These are phyloP conservation scores for Anthostomella pinea DNA, from an alignment of 2,329 filamentous ascomycete species.

Conservation along the genomic window DNA sequence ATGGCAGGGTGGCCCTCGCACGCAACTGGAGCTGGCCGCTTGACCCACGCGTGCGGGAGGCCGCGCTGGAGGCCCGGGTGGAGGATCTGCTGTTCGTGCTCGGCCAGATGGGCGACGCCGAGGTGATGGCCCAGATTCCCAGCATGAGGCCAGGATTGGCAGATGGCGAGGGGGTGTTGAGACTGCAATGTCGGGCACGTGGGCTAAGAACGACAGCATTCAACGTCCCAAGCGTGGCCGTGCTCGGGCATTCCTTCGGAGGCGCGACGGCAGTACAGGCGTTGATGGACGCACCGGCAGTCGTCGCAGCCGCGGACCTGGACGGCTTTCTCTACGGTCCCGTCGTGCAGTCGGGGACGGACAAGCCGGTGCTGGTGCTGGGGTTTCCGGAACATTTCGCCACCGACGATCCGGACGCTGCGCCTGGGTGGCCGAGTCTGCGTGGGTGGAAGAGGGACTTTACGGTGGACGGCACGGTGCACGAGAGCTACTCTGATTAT, in stretches of 20 bases:
- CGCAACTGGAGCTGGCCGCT: slow-evolving; percentile 16
- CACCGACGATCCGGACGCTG: slow-evolving; percentile 13
- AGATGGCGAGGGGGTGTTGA: background rate
- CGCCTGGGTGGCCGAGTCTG: slow-evolving; percentile 9
- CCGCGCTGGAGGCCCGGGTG: slow-evolving; percentile 6
- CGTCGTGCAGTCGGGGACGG: slow-evolving; percentile 5
- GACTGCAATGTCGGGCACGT: background rate
- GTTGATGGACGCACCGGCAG: slow-evolving; percentile 14
- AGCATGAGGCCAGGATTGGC: background rate
- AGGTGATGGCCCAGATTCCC: background rate
- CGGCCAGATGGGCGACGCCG: slow-evolving; percentile 9
- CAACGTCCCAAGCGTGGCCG: slow-evolving; percentile 12
- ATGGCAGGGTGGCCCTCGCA: slow-evolving; percentile 25
- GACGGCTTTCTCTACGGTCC: slow-evolving; percentile 24
- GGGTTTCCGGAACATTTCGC: slow-evolving; percentile 12
- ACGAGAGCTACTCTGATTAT: slow-evolving; percentile 18
- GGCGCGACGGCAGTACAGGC: slow-evolving; percentile 20
- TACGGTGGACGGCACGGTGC: slow-evolving; percentile 10
- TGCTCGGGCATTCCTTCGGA: slow-evolving; percentile 21
- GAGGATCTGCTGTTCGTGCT: slow-evolving; percentile 24
- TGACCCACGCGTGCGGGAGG: slow-evolving; percentile 1
- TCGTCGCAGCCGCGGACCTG: slow-evolving; percentile 25
- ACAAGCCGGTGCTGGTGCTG: slow-evolving; percentile 15
- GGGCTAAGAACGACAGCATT: background rate
- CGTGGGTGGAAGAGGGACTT: slow-evolving; percentile 19